phyloP scores from a whole-genome alignment of 1,284 basidiomycete genomes.

The Lentinula novae-zelandiae region DNA sequence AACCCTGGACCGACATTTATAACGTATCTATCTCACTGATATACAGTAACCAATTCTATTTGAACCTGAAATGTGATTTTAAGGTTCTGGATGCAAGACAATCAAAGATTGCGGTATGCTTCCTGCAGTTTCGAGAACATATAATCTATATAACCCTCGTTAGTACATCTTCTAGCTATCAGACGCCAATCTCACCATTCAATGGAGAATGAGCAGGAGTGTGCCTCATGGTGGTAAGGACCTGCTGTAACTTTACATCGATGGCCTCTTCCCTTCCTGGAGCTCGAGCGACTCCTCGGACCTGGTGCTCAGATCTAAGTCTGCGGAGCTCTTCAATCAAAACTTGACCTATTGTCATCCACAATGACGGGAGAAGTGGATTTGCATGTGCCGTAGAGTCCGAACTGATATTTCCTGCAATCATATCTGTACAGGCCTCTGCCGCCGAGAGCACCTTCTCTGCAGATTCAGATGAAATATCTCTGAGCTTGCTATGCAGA shows the following conservation, averaged over 20 bases:
- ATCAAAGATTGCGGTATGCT: background rate
- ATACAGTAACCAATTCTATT: too few relatives aligned
- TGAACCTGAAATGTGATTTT: too few relatives aligned
- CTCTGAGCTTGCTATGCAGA: conserved; percentile 4
- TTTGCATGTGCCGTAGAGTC: background rate
- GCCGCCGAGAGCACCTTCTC: conserved; percentile 9
- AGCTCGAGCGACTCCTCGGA: background rate
- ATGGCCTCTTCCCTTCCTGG: background rate
- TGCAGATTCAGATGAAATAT: background rate
- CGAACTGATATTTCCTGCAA: background rate
- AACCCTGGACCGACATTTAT: too few relatives aligned
- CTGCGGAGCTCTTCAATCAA: conserved; percentile 1
- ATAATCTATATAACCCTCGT: background rate
- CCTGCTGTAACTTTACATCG: conserved; percentile 1
- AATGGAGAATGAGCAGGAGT: background rate
- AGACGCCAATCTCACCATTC: background rate
- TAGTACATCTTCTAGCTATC: background rate
- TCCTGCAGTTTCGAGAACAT: conserved; percentile 1
- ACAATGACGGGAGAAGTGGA: conserved; percentile 3
- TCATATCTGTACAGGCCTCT: conserved; percentile 4
- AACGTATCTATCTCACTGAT: too few relatives aligned
- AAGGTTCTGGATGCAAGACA: too few relatives aligned
- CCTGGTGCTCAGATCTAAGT: background rate
- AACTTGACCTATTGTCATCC: conserved; percentile 6
- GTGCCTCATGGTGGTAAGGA: background rate